Evolutionary conservation across 2,329 filamentous ascomycete genomes (phyloP).

Genomic region (Elsinoe necatrix): DNA sequence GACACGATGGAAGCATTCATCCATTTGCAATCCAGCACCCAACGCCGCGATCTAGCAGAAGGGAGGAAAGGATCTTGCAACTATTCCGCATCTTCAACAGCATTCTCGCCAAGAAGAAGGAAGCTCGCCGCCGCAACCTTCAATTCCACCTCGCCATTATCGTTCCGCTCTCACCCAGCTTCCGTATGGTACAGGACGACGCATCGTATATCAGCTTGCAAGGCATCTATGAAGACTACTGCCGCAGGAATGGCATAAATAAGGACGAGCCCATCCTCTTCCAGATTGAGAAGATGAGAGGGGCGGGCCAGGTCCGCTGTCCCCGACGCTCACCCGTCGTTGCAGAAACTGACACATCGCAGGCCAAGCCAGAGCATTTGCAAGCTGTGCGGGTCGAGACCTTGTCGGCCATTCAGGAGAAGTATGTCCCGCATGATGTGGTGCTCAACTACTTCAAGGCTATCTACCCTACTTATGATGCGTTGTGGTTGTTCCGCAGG

Average conservation of each 20-base stretch:
- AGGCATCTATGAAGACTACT: conserved; percentile 93
- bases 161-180: conserved; percentile 89
- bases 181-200: conserved; percentile 93
- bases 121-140: conserved; percentile 83
- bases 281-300: conserved; percentile 86
- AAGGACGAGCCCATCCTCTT: conserved; percentile 95
- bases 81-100: conserved; percentile 97
- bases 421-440: conserved; percentile 77
- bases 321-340: conserved; percentile 14
- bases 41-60: conserved; percentile 79
- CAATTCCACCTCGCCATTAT: conserved; percentile 95
- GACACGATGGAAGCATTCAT: conserved; percentile 95
- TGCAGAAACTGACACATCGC: conserved; percentile 27
- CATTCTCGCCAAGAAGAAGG: conserved; percentile 82
- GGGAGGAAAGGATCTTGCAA: conserved; percentile 91
- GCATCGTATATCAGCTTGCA: conserved; percentile 89
- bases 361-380: conserved; percentile 57
- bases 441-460: conserved; percentile 82
- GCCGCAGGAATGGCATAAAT: conserved; percentile 71
- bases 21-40: conserved; percentile 95
- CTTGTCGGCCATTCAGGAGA: conserved; percentile 88
- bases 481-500: conserved; percentile 97
- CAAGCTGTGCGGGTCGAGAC: conserved; percentile 58
- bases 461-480: conserved; percentile 78
- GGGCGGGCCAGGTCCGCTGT: conserved; percentile 38